These are phyloP conservation scores for Lepidium campestre DNA, from an alignment of 441 rosid genomes.

Conservation along the genomic window DNA sequence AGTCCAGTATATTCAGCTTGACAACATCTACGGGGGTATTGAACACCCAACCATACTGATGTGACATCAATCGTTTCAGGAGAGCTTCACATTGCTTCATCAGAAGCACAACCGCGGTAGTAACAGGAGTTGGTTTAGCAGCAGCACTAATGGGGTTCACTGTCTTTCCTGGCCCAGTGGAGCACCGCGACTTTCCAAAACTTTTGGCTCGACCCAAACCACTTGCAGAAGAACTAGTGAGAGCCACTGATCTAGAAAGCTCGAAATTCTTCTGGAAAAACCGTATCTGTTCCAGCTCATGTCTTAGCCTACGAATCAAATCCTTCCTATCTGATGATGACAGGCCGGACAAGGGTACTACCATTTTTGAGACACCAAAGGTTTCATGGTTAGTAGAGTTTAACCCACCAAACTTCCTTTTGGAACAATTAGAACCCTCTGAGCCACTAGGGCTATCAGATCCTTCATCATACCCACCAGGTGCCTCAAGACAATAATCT, in stretches of 20 bases:
- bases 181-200: slow-evolving; percentile 47
- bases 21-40: slow-evolving; percentile 72
- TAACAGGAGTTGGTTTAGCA: slow-evolving; percentile 30
- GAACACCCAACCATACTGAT: slow-evolving; percentile 68
- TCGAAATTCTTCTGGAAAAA: slow-evolving; percentile 40
- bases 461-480: slow-evolving; percentile 51
- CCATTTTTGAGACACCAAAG: slow-evolving; percentile 46
- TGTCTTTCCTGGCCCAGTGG: slow-evolving; percentile 55
- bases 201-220: slow-evolving; percentile 35
- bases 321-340: slow-evolving; percentile 57
- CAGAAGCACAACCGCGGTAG: slow-evolving; percentile 29
- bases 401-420: slow-evolving; percentile 53
- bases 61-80: slow-evolving; percentile 53
- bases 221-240: slow-evolving; percentile 41
- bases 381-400: slow-evolving; percentile 31
- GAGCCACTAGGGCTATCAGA: slow-evolving; percentile 65
- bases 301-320: slow-evolving; percentile 42
- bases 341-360: slow-evolving; percentile 50
- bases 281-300: slow-evolving; percentile 62
- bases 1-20: slow-evolving; percentile 70
- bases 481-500: slow-evolving; percentile 36
- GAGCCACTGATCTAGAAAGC: slow-evolving; percentile 31
- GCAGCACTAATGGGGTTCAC: slow-evolving; percentile 26
- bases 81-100: slow-evolving; percentile 70
- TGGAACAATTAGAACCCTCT: slow-evolving; percentile 51